Percentiles rank a stretch among this genome's conserved stretches.
Evolutionary conservation across 78 protist genomes (phyloP).

Genomic region (Planoprotostelium fungivorum): DNA sequence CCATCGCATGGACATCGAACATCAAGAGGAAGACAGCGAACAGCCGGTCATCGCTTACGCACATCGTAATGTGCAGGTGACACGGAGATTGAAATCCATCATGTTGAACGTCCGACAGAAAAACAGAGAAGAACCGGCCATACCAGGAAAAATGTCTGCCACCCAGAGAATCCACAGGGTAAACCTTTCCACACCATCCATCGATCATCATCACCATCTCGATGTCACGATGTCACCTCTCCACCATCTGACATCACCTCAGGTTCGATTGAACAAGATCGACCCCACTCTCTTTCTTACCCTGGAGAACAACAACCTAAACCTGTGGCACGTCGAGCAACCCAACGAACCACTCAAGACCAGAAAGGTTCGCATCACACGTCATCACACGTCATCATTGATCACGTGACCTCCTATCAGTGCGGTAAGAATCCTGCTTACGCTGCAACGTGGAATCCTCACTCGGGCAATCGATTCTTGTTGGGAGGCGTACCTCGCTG

Average conservation of each 20-base stretch:
- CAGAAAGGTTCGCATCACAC: background rate
- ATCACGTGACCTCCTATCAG: background rate
- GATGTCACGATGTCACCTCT: too few relatives aligned
- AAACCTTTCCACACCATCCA: background rate
- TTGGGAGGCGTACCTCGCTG: background rate
- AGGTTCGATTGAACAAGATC: background rate
- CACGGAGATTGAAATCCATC: background rate
- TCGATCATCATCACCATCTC: too few relatives aligned
- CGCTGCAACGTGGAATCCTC: background rate
- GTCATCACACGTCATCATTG: background rate
- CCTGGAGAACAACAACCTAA: background rate
- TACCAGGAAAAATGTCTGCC: background rate
- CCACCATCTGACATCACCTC: background rate
- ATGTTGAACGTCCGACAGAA: background rate
- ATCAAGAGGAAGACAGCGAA: background rate
- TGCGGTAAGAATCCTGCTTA: background rate
- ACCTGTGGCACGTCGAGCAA: background rate
- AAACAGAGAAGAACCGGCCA: background rate
- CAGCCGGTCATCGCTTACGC: background rate
- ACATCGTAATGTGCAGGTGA: background rate
- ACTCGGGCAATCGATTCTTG: background rate
- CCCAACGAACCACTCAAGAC: background rate
- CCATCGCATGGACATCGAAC: background rate
- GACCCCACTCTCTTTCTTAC: background rate
- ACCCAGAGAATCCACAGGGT: background rate